phyloP scores from a whole-genome alignment of 2,329 filamentous ascomycete species.

The Parascedosporium putredinis region DNA sequence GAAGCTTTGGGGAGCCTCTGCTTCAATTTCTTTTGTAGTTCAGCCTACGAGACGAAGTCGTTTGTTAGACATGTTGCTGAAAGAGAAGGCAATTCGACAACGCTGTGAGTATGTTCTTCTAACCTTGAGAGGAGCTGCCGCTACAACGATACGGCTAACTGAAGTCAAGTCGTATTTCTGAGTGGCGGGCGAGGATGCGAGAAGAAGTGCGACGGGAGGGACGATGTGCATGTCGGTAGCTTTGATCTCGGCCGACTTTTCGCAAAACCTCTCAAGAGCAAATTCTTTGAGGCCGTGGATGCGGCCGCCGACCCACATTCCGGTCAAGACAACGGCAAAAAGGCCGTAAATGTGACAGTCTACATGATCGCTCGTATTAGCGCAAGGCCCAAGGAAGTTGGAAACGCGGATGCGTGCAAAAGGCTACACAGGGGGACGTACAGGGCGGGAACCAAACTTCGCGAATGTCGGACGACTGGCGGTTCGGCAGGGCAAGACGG shows the following conservation, averaged over 20 bases:
- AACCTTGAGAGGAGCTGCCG: constrained; percentile 1
- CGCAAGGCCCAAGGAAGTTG: background rate
- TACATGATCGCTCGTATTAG: no score
- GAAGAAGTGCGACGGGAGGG: background rate
- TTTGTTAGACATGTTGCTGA: background rate
- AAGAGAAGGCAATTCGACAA: background rate
- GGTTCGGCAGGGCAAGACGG: background rate
- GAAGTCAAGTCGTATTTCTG: background rate
- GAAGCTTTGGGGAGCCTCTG: background rate
- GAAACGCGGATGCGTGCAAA: background rate
- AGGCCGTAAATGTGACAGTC: constrained; percentile 5
- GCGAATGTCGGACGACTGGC: background rate
- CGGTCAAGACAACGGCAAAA: background rate
- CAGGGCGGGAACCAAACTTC: constrained; percentile 3
- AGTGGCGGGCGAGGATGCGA: background rate
- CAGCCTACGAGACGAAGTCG: background rate
- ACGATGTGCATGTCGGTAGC: constrained; percentile 5
- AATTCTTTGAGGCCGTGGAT: constrained; percentile 2
- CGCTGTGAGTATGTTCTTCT: background rate
- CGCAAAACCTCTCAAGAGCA: background rate
- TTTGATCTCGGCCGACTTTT: background rate
- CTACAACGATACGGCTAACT: background rate
- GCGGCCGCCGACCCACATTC: background rate
- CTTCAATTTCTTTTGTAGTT: background rate
- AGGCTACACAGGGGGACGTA: background rate